Conservation (phyloP, 331 rosid genomes). For the Spiraea crenata region DNA sequence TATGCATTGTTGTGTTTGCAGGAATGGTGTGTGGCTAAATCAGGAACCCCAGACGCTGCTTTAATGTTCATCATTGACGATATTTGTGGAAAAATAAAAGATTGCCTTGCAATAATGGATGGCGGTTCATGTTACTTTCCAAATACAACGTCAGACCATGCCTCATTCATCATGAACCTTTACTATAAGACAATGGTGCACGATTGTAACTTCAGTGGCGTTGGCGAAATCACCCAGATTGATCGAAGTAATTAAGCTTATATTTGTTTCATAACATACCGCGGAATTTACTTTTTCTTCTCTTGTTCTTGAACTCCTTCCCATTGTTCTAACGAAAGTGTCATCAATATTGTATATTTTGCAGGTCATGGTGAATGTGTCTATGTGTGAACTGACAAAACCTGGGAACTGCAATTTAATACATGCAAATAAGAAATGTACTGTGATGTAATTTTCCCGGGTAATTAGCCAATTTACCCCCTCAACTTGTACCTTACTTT, state of each 20-base stretch:
- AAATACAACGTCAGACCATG: conserved; percentile 3
- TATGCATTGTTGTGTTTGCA: too few relatives aligned
- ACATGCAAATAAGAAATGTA: too few relatives aligned
- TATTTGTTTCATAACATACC: background rate
- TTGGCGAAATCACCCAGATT: background rate
- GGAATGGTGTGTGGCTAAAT: too few relatives aligned
- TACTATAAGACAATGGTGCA: conserved; percentile 13
- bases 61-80: too few relatives aligned
- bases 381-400: background rate
- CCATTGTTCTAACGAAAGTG: background rate
- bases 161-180: conserved; percentile 30
- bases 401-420: too few relatives aligned
- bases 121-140: conserved; percentile 24
- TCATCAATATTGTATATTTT: background rate
- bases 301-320: too few relatives aligned
- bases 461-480: too few relatives aligned
- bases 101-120: too few relatives aligned
- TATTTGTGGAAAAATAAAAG: too few relatives aligned
- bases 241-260: conserved; percentile 20
- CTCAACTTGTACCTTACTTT: too few relatives aligned
- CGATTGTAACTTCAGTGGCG: conserved; percentile 22
- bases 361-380: conserved; percentile 12
- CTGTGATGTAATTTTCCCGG: too few relatives aligned
- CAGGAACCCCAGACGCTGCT: too few relatives aligned
- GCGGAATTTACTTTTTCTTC: background rate